Percentiles rank a stretch among this genome's conserved stretches.
Evolutionary conservation across 2,329 filamentous ascomycete species (phyloP).

Genomic region (Ascochyta fabae): DNA sequence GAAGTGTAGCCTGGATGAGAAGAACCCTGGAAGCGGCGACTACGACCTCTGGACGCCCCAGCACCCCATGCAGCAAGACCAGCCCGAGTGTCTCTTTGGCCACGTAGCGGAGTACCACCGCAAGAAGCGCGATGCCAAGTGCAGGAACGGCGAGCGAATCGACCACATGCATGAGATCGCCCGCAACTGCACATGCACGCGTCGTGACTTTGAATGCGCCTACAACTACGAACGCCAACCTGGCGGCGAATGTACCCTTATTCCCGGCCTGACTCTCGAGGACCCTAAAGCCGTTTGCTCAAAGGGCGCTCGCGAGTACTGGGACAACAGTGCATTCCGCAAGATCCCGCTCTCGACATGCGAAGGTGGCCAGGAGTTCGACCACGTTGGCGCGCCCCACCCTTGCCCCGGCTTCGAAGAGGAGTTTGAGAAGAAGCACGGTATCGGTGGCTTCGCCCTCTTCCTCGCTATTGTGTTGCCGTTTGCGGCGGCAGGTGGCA

Average conservation of each 20-base stretch:
- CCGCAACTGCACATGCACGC: conserved; percentile 80
- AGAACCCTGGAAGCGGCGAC: conserved; percentile 66
- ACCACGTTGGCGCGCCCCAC: conserved; percentile 67
- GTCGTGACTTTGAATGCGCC: conserved; percentile 92
- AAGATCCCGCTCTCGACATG: conserved; percentile 91
- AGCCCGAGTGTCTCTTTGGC: conserved; percentile 87
- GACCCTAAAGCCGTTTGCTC: conserved; percentile 66
- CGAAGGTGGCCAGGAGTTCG: conserved; percentile 73
- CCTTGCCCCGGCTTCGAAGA: conserved; percentile 81
- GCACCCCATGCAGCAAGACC: conserved; percentile 78
- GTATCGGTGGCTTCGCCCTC: conserved; percentile 73
- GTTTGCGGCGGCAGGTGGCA: conserved; percentile 70
- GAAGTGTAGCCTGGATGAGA: conserved; percentile 72
- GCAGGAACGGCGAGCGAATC: conserved; percentile 80
- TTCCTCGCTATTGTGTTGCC: conserved; percentile 87
- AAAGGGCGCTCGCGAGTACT: conserved; percentile 79
- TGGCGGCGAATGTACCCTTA: conserved; percentile 78
- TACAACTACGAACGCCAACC: conserved; percentile 88
- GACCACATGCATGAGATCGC: conserved; percentile 68
- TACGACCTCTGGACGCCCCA: conserved; percentile 88
- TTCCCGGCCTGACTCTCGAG: conserved; percentile 72
- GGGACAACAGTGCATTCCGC: conserved; percentile 85
- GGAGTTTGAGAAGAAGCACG: conserved; percentile 76
- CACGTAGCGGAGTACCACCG: conserved; percentile 89
- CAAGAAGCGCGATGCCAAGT: conserved; percentile 79